Base-by-base conservation (phyloP, 164 flowering plant species). In the Liquidambar formosana region DNA sequence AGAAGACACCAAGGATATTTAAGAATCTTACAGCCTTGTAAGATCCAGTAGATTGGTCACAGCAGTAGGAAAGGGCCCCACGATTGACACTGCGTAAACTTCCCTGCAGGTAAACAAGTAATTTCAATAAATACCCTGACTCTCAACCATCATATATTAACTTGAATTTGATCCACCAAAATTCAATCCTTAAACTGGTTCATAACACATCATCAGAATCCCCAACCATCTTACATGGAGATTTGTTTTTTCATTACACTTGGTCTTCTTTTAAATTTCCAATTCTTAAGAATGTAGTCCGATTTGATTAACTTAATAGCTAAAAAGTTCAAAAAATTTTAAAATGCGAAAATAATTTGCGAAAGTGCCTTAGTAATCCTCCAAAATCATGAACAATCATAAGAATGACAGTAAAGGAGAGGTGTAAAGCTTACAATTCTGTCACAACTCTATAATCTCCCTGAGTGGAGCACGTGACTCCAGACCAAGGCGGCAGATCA, bases 71-170 rank as follows among this genome's bases (percentile, higher is more conserved):
- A 93, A 95, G 21, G 96, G 94, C 58, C 98, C 99, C 53, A 91
- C 96, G 73, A 95, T 88, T n/a, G 99, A 95, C 45, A 95, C 97
- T 16, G 97, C 99, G 85, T 91, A 93, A 52, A 90, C 97, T 81
- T 95, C 96, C 82, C 99, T 95, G 89, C 77, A 81, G 72, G 51
- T n/a, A 27, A 71, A 73, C 60, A 71, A 26, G 52, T 21, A 65
- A 44, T 38, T 10, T 4, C 15, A 38, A 59, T 21, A 28, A 27
- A 56, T 51, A 38, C 44, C 49, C n/a, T 14, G 41, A 10, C n/a
- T 61, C 14, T 12, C 47, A 61, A 38, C 26, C 18, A 41, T 41
- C 26, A 43, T 61, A 9, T 33, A 21, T 5, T 12, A 59, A 59
- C 28, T 5, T 27, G 11, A 28, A 59, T 13, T 33, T 53, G 10